phyloP scores from a whole-genome alignment of 2,329 filamentous ascomycete genomes.

The Neonectria sp. region DNA sequence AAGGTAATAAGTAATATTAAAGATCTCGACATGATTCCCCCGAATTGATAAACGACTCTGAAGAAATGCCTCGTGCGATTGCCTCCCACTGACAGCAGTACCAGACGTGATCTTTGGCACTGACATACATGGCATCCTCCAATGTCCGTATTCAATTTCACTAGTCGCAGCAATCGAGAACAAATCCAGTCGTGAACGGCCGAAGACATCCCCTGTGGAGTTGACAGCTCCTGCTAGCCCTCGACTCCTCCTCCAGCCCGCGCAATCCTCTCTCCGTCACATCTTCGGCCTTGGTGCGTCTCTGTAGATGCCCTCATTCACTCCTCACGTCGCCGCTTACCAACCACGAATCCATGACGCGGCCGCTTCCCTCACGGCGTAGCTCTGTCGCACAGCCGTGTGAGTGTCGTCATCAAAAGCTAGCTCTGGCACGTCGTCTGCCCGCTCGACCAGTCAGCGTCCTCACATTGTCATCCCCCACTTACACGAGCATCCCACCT shows the following conservation, averaged over 20 bases:
- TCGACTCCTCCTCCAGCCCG: too few relatives aligned
- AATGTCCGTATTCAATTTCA: not conserved
- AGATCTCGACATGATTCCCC: too few relatives aligned
- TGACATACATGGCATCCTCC: not conserved
- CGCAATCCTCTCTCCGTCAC: too few relatives aligned
- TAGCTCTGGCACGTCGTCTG: slow-evolving; percentile 3
- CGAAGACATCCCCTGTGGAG: not conserved
- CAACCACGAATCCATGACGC: not conserved
- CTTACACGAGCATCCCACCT: slow-evolving; percentile 4
- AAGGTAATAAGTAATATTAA: too few relatives aligned
- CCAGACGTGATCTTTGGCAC: too few relatives aligned
- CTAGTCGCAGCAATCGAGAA: not conserved
- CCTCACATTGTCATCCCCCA: slow-evolving; percentile 12
- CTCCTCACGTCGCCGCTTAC: not conserved
- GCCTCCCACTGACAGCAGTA: too few relatives aligned
- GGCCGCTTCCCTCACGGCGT: not conserved
- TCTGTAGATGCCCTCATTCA: not conserved
- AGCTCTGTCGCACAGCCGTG: not conserved
- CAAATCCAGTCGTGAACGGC: not conserved
- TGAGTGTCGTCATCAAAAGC: slow-evolving; percentile 2
- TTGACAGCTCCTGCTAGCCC: not conserved
- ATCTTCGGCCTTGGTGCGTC: not conserved
- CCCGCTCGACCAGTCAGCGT: slow-evolving; percentile 7
- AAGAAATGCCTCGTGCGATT: too few relatives aligned
- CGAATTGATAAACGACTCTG: too few relatives aligned